Evolutionary conservation across 2,329 filamentous ascomycete species (phyloP).

Genomic region (Epichloe scottii): DNA sequence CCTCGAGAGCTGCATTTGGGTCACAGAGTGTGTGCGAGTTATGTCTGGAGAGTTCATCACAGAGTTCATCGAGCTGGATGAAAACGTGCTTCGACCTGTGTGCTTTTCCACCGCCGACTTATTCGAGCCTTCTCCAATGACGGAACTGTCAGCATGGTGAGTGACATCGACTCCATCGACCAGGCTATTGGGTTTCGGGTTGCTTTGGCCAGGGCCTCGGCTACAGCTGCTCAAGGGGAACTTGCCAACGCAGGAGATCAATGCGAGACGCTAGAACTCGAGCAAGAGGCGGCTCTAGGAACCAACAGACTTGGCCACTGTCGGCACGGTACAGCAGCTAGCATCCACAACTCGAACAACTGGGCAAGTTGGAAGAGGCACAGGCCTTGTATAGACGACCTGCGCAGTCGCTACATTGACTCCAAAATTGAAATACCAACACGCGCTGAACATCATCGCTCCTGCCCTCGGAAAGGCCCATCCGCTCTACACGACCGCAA

Average conservation of each 20-base stretch:
- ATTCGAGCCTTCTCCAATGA: too few relatives aligned
- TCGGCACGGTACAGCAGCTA: slow-evolving; percentile 15
- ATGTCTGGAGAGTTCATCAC: too few relatives aligned
- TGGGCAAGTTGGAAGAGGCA: slow-evolving; percentile 14
- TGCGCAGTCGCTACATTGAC: slow-evolving; percentile 11
- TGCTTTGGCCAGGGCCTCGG: slow-evolving; percentile 13
- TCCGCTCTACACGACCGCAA: slow-evolving; percentile 12
- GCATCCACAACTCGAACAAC: slow-evolving; percentile 11
- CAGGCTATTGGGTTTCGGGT: slow-evolving; percentile 12
- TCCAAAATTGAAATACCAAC: slow-evolving; percentile 12
- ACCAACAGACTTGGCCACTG: slow-evolving; percentile 12
- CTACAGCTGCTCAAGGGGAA: slow-evolving; percentile 11
- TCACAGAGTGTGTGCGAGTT: too few relatives aligned
- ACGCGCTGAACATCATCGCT: slow-evolving; percentile 12
- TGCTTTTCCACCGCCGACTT: too few relatives aligned
- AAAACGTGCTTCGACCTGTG: too few relatives aligned
- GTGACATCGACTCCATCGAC: slow-evolving; percentile 12
- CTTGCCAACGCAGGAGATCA: slow-evolving; percentile 10
- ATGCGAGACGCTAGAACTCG: slow-evolving; percentile 12
- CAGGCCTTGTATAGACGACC: slow-evolving; percentile 13
- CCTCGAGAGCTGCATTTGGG: too few relatives aligned
- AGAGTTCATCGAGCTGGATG: too few relatives aligned
- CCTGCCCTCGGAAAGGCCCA: slow-evolving; percentile 12
- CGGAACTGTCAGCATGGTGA: too few relatives aligned
- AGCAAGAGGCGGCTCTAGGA: slow-evolving; percentile 14